phyloP scores from a whole-genome alignment of 192 early-diverging fungal species.

The Linnemannia hyalina region DNA sequence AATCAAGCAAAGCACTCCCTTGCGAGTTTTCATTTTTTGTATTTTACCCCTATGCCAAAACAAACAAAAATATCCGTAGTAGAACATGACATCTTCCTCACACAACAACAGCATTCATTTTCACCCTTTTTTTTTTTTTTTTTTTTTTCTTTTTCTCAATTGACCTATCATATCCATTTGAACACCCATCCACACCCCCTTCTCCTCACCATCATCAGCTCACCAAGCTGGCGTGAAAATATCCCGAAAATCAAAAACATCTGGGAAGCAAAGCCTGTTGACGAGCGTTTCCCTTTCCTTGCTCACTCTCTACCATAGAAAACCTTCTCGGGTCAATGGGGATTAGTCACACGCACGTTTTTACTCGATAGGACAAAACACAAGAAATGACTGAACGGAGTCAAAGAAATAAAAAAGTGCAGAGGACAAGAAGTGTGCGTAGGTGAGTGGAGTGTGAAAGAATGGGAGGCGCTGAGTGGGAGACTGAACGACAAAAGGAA shows the following conservation, averaged over 20 bases:
- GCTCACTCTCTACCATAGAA: background rate
- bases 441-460: background rate
- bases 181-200: background rate
- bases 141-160: background rate
- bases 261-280: background rate
- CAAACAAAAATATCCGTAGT: background rate
- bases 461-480: background rate
- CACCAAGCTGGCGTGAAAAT: background rate
- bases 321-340: background rate
- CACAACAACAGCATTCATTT: background rate
- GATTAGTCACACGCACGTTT: background rate
- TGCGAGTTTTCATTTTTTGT: background rate
- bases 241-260: background rate
- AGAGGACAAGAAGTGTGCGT: background rate
- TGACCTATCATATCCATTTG: background rate
- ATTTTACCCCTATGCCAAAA: background rate
- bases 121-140: background rate
- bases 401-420: background rate
- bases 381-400: background rate
- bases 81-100: constrained; percentile 5
- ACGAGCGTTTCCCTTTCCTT: background rate
- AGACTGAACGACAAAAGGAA: background rate
- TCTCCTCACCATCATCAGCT: background rate
- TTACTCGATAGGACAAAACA: background rate
- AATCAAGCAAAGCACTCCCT: background rate